Percentiles rank a stretch among this genome's conserved stretches.
Evolutionary conservation across 2,329 filamentous ascomycete genomes (phyloP).

Genomic region (Diaporthe amygdali): DNA sequence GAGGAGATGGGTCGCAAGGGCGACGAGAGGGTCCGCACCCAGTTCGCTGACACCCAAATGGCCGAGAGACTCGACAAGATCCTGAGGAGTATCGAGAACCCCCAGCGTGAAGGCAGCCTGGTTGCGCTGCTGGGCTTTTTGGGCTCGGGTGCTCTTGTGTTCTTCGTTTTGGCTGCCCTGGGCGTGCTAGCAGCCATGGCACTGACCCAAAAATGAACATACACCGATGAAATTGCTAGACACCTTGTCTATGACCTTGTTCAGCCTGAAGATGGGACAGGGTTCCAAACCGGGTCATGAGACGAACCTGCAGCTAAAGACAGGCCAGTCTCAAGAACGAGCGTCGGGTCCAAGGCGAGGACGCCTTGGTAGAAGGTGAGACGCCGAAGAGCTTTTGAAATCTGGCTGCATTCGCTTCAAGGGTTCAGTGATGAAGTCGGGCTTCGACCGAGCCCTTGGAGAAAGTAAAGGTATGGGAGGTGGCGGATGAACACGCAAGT

Average conservation of each 20-base stretch:
- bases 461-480: not conserved
- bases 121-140: slow-evolving; percentile 2
- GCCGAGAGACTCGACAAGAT: slow-evolving; percentile 74
- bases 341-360: not conserved
- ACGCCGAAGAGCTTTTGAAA: not conserved
- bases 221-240: too few species aligned
- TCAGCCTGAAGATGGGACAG: not conserved
- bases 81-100: slow-evolving; percentile 56
- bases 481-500: not conserved
- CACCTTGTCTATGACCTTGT: too few species aligned
- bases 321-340: not conserved
- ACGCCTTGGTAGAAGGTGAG: not conserved
- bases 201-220: not conserved
- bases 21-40: slow-evolving; percentile 66
- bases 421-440: not conserved
- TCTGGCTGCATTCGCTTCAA: not conserved
- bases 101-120: slow-evolving; percentile 14
- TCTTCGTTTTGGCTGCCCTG: slow-evolving; percentile 9
- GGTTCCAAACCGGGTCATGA: not conserved
- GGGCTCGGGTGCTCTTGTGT: slow-evolving; percentile 3
- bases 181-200: not conserved
- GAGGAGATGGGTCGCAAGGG: slow-evolving; percentile 71
- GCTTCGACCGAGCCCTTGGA: too few species aligned
- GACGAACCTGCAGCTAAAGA: not conserved
- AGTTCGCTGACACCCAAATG: slow-evolving; percentile 86